Percentiles rank a stretch among this genome's conserved stretches.
These are phyloP conservation scores for Shiraia sp. DNA, from an alignment of 2,329 filamentous ascomycete genomes.

Conservation along the genomic window DNA sequence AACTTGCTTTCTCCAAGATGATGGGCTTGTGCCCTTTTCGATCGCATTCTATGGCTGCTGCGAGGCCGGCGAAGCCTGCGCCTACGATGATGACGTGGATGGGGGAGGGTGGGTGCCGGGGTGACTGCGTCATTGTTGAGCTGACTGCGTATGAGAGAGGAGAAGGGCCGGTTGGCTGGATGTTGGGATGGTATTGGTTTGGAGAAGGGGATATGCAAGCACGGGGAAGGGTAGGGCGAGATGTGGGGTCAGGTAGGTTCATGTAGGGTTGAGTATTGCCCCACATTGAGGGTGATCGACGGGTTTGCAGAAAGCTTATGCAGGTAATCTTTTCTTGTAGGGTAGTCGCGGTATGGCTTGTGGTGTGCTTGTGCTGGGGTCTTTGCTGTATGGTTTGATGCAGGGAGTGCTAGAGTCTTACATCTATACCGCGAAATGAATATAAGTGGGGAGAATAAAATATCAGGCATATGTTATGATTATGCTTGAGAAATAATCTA, in stretches of 20 bases:
- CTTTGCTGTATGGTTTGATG: no score
- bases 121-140: conserved; percentile 17
- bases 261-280: no score
- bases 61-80: conserved; percentile 62
- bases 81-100: conserved; percentile 54
- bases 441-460: no score
- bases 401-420: no score
- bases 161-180: neutral
- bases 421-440: no score
- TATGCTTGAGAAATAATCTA: no score
- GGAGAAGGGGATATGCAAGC: neutral
- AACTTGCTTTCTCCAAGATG: conserved; percentile 55
- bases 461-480: no score
- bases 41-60: conserved; percentile 65
- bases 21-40: conserved; percentile 62
- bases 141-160: neutral
- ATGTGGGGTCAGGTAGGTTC: conserved; percentile 5
- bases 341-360: no score
- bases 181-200: neutral
- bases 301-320: no score
- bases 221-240: neutral
- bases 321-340: no score
- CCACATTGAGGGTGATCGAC: no score
- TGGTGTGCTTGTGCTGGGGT: no score
- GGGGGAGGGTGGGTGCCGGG: conserved; percentile 21